phyloP scores from a whole-genome alignment of 108 stramenopile species.

The Cyclotella choctawhatcheeana region DNA sequence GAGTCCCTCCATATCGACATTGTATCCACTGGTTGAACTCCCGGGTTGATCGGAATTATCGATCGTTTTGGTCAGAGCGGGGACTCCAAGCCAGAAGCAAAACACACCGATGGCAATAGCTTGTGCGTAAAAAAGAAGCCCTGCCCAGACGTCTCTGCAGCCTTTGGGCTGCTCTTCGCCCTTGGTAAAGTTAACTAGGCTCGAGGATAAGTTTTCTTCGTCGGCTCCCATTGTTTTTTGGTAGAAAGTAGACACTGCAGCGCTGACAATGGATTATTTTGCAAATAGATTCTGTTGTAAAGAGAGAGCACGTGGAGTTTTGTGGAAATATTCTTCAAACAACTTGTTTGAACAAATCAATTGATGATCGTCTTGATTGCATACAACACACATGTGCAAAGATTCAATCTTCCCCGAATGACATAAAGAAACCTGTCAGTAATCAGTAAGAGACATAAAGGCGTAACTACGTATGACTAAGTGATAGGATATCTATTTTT shows the following conservation, averaged over 20 bases:
- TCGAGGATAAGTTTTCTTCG: slow-evolving; percentile 4
- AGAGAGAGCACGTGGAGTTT: no score
- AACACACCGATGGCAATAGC: slow-evolving; percentile 54
- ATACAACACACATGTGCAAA: no score
- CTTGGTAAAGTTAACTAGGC: slow-evolving; percentile 16
- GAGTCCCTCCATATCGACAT: slow-evolving; percentile 34
- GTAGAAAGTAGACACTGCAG: background rate
- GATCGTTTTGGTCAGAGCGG: slow-evolving; percentile 21
- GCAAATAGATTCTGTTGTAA: no score
- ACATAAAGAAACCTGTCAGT: no score
- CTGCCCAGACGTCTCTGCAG: slow-evolving; percentile 59
- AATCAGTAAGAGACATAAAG: no score
- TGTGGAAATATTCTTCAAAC: no score
- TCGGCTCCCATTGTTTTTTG: background rate
- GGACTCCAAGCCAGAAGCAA: slow-evolving; percentile 21
- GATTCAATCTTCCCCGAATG: no score
- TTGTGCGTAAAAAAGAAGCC: slow-evolving; percentile 67
- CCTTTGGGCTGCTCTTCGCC: slow-evolving; percentile 46
- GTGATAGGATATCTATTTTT: no score
- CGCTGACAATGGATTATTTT: no score
- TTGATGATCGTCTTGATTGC: no score
- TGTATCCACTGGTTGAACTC: slow-evolving; percentile 3
- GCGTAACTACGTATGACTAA: no score
- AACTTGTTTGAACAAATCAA: no score
- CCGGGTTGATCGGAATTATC: background rate